phyloP scores from a whole-genome alignment of 306 rosid species.

The Malus domestica region ASM211411v1 NC_041797.1:29561001-29561500 shows the following conservation, averaged over 20 bases:
- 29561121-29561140: constrained; percentile 77
- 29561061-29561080: constrained; percentile 76
- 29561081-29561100: constrained; percentile 78
- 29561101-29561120: constrained; percentile 71
- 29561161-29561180: constrained; percentile 78
- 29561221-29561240: constrained; percentile 50
- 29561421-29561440: constrained; percentile 78
- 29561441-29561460: constrained; percentile 64
- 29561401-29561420: constrained; percentile 42
- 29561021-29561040: constrained; percentile 81
- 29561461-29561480: constrained; percentile 64
- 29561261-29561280: neutral
- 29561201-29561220: constrained; percentile 54
- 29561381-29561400: constrained; percentile 7
- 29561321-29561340: neutral
- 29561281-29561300: neutral
- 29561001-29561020: constrained; percentile 83
- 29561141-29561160: constrained; percentile 66
- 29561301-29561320: neutral
- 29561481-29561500: constrained; percentile 68
- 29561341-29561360: neutral
- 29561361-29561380: neutral
- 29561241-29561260: neutral
- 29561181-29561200: constrained; percentile 59
- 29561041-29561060: constrained; percentile 77